Percentiles rank a stretch among this genome's conserved stretches.
Conservation (phyloP, 2,329 filamentous ascomycete genomes). For the Domatiomyces globalis region DNA sequence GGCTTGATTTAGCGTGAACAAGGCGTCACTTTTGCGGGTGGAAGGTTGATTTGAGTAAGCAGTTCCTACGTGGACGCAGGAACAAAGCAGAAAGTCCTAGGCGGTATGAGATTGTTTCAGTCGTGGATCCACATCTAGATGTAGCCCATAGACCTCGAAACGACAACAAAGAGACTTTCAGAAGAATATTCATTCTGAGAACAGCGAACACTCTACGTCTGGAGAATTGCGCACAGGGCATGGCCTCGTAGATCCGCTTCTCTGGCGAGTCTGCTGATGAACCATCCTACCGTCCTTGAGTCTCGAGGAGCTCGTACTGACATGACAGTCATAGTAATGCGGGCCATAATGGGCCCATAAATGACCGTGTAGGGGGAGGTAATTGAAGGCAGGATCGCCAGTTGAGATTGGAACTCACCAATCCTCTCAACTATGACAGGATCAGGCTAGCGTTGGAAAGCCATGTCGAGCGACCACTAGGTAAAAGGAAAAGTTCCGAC, state of each 20-base stretch:
- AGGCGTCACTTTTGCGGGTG: neutral
- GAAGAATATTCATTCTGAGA: neutral
- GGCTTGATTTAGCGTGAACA: neutral
- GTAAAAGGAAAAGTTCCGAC: conserved; percentile 10
- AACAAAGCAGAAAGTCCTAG: neutral
- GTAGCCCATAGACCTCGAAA: neutral
- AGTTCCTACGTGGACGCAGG: neutral
- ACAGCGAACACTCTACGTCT: neutral
- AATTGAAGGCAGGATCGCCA: neutral
- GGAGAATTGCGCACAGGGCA: neutral
- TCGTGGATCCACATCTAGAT: neutral
- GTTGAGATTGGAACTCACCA: conserved; percentile 1
- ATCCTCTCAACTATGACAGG: neutral
- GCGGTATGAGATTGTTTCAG: neutral
- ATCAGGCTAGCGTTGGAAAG: neutral
- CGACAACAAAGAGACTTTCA: neutral
- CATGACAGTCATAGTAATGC: neutral
- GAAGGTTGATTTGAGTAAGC: neutral
- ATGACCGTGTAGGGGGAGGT: neutral
- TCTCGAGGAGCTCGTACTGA: neutral
- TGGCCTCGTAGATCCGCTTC: neutral
- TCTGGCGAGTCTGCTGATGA: neutral
- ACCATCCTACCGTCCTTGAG: neutral
- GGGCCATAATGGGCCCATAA: neutral
- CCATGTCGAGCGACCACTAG: conserved; percentile 2